phyloP scores from a whole-genome alignment of 202 grass and related monocot genomes.

The Dendrocalamus latiflorus region DNA sequence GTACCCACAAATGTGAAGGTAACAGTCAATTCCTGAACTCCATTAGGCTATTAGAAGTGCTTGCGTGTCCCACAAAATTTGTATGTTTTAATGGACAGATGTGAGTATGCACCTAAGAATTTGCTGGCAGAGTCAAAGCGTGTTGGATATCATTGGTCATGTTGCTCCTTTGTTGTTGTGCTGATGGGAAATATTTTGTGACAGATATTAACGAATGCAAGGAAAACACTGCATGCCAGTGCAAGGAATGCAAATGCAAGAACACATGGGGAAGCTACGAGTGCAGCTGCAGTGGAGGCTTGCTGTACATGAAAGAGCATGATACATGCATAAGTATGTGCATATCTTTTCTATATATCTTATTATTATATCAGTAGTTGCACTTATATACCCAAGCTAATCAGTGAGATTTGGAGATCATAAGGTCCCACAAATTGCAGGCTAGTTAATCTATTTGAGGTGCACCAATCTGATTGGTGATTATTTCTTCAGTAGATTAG shows the following conservation, averaged over 20 bases:
- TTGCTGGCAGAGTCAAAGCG: neutral
- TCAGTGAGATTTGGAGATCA: neutral
- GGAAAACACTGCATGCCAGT: conserved; percentile 70
- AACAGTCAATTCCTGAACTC: neutral
- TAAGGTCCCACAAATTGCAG: neutral
- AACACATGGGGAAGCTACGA: conserved; percentile 91
- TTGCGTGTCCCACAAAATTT: neutral
- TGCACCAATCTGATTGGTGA: neutral
- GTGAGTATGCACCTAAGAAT: neutral
- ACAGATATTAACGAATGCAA: conserved; percentile 80
- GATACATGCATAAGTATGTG: conserved; percentile 88
- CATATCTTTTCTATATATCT: neutral
- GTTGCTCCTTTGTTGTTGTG: neutral
- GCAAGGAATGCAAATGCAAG: conserved; percentile 79
- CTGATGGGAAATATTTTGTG: conserved; percentile 25
- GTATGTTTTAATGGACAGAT: neutral
- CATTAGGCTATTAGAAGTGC: neutral
- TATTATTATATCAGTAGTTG: neutral
- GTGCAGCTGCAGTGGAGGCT: conserved; percentile 56
- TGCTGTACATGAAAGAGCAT: conserved; percentile 83
- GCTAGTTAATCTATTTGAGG: neutral
- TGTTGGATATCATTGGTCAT: neutral
- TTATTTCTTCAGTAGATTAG: neutral
- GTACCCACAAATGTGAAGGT: conserved; percentile 75
- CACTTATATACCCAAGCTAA: neutral